Base-by-base conservation (phyloP, 2,329 filamentous ascomycete genomes). In the Colletotrichum lupini region DNA sequence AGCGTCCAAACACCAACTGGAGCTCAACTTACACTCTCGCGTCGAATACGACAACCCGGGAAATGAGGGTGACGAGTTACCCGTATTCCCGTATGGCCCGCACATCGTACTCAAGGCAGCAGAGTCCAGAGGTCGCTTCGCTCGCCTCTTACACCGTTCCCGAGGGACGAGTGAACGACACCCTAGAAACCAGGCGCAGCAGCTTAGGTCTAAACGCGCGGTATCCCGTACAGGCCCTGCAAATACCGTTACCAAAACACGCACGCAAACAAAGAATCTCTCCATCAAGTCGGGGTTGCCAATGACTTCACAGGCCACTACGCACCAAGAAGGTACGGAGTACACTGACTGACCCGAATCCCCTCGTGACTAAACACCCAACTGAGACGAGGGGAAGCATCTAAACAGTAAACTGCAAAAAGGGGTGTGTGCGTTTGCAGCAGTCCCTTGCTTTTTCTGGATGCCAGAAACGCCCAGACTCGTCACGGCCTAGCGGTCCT, bases 51-150 rank as follows among this genome's bases (percentile, higher is more conserved):
- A 30, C 35, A 1, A 49, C 19, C 19, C 16, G 68, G 63, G 64
- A 68, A 72, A 68, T 60, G 55, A 55, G 22, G 56, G 19, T 67
- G 64, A 68, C 57, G 57, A 57, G 42, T 49, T 42, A 42, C 24
- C 32, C 16, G 28, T 37, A 14, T 37, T 1, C 30, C 19, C 55
- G 24, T 19, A 42, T 14, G 37, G 37, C 37, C 37, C 37, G 37
- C 37, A 42, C 37, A 12, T 42, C 37, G 14, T 67, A 67, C 60
- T 37, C 52, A 61, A 67, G 42, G 63, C 56, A 56, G 62, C 30
- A 55, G 14, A 32, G 55, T 14, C 5, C 37, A 42, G 37, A 42
- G 37, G 37, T 42, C 37, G 37, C 37, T 42, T 19, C 42, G 16
- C 42, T 49, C 42, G 42, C 42, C 42, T 49, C 42, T 49, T 19